A percentile compares a stretch with the other conserved stretches of the same genome.
These are phyloP conservation scores for Onygena corvina DNA, from an alignment of 2,329 filamentous ascomycete genomes.

Conservation along the genomic window DNA sequence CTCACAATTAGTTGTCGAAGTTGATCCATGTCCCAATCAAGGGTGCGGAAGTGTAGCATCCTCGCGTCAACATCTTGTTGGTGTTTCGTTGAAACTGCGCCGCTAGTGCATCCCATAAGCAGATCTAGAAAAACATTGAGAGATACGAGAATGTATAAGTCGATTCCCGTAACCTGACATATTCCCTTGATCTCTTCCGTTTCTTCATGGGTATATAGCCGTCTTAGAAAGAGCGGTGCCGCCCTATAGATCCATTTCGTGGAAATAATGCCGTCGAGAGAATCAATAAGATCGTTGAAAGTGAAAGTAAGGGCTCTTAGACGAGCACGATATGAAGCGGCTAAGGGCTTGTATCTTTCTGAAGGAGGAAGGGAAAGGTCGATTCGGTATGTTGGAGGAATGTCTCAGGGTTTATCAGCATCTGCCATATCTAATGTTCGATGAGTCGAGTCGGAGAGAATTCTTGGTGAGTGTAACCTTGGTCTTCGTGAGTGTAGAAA, in stretches of 20 bases:
- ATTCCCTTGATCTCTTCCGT: constrained; percentile 52
- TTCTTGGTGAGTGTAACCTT: background rate
- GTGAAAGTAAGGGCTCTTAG: constrained; percentile 37
- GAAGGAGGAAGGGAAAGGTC: constrained; percentile 44
- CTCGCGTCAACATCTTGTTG: constrained; percentile 15
- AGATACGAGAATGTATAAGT: constrained; percentile 48
- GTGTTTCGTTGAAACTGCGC: constrained; percentile 29
- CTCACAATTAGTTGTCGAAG: constrained; percentile 41
- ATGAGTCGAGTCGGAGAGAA: no score
- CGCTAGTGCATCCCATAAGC: constrained; percentile 54
- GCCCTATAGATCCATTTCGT: constrained; percentile 25
- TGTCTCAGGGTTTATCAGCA: background rate
- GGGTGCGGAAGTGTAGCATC: constrained; percentile 32
- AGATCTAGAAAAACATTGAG: constrained; percentile 53
- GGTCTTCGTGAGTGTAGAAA: background rate
- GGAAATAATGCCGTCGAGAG: constrained; percentile 21
- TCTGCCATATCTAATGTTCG: background rate
- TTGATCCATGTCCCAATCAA: constrained; percentile 46
- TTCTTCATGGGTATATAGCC: constrained; percentile 45
- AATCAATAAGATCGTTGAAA: constrained; percentile 41
- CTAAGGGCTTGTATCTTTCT: constrained; percentile 42
- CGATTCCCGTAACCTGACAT: constrained; percentile 38
- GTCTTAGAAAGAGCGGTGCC: constrained; percentile 39
- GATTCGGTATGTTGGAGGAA: constrained; percentile 36
- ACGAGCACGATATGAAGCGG: constrained; percentile 34